Conservation (phyloP, 306 rosid species). For the Casuarina glauca region DNA sequence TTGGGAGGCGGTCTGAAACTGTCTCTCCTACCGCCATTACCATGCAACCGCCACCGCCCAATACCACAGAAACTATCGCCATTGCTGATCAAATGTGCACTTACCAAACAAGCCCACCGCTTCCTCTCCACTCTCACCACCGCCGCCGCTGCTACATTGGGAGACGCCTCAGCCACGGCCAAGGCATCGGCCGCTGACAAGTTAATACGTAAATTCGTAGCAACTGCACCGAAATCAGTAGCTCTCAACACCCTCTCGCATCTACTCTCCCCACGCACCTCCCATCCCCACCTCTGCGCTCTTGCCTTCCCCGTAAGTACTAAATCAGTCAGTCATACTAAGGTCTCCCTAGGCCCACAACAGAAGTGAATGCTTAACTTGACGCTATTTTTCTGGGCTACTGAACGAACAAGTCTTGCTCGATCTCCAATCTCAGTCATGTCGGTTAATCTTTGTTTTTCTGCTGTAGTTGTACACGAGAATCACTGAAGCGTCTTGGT, state of each 20-base stretch:
- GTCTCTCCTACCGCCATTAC: not conserved
- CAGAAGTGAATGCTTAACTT: not conserved
- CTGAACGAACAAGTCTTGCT: not conserved
- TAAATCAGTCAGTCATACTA: not conserved
- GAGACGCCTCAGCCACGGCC: constrained; percentile 39
- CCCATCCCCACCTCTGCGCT: constrained; percentile 55
- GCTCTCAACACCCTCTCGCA: constrained; percentile 63
- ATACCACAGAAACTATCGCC: not conserved
- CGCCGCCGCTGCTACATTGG: constrained; percentile 18
- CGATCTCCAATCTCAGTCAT: not conserved
- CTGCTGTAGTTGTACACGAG: constrained; percentile 56
- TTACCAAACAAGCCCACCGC: constrained; percentile 67
- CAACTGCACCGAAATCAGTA: constrained; percentile 53
- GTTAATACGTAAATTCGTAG: constrained; percentile 53
- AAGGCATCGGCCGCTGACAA: constrained; percentile 35
- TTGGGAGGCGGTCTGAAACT: constrained; percentile 16
- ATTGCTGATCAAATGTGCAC: constrained; percentile 22
- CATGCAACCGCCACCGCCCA: constrained; percentile 15
- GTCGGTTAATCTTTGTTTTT: not conserved
- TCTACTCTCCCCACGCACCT: constrained; percentile 59
- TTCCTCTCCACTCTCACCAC: constrained; percentile 62
- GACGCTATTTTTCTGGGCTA: not conserved
- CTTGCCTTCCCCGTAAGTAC: constrained; percentile 58
- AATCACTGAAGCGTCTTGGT: constrained; percentile 68
- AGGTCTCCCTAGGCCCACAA: not conserved